Base-by-base conservation (phyloP, 2,329 filamentous ascomycete genomes). In the Aspergillus bombycis region DNA sequence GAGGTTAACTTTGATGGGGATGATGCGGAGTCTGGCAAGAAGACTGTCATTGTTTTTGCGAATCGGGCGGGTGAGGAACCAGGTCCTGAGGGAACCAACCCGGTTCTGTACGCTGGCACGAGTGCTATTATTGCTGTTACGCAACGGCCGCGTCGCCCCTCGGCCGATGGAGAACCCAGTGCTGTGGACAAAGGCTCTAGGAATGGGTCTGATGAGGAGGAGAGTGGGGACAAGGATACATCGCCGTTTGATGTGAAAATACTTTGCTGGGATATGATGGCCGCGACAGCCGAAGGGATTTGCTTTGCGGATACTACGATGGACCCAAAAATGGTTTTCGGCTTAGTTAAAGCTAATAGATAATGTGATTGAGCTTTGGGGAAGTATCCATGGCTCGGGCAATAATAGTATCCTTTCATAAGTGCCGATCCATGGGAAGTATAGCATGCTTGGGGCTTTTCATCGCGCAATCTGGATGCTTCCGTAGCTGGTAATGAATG, bases 81-180 rank as follows among this genome's bases (percentile, higher is more conserved):
- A 21, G 70, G 68, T 21, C 74, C 71, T 54, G 74, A 74, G 38
- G 71, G 75, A 48, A 76, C 79, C 64, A 75, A 77, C 53, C 74
- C 76, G 34, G 81, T 77, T 56, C 74, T 77, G 57, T 84, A 83
- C 74, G 82, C 81, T 58, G 82, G 82, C 53, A 81, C 79, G n/a
- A 83, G 81, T 64, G 73, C 79, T 62, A 76, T 83, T 52, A 70
- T 84, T 63, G 78, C 76, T 12, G 66, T 79, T 61, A 75, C 72
- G 62, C 77, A 79, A 60, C 70, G 68, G 41, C 57, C 61, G 21
- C 64, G n/a, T 21, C 21, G 34, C 71, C 23, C 68, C 76, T 64
- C 65, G 56, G 32, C 34, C 11, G 28, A 21, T 12, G 36, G 28
- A 10, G 28, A 23, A 50, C n/a, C 54, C 14, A 63, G 58, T 43